A percentile compares a stretch with the other conserved stretches of the same genome.
Conservation (phyloP, 1,139 yeast species). For the Suhomyces bribrorum region DNA sequence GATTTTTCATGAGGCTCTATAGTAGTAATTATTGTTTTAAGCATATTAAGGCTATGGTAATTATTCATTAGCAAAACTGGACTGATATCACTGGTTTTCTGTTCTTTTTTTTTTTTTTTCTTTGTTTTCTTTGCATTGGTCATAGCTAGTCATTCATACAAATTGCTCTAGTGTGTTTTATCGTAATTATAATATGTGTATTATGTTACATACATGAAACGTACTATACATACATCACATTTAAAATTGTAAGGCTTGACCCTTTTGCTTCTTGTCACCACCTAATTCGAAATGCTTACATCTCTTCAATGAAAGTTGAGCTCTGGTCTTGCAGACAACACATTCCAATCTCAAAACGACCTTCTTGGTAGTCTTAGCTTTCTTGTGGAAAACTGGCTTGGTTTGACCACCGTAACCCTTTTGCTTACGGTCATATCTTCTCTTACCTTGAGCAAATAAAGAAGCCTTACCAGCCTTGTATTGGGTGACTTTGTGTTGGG, state of each 20-base stretch:
- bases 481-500: conserved; percentile 99
- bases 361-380: conserved; percentile 99
- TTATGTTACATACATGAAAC: conserved; percentile 10
- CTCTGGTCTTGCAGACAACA: conserved; percentile 97
- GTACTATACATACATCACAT: conserved; percentile 13
- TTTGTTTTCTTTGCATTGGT: too few species aligned
- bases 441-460: conserved; percentile 99
- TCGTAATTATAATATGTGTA: conserved; percentile 10
- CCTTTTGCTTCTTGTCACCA: conserved; percentile 99
- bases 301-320: conserved; percentile 97
- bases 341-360: conserved; percentile 99
- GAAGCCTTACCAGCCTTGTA: conserved; percentile 99
- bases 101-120: too few species aligned
- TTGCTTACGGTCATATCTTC: conserved; percentile 99
- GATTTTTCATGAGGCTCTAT: too few species aligned
- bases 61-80: too few species aligned
- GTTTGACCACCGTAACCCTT: conserved; percentile 99
- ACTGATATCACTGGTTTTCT: too few species aligned
- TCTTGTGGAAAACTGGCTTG: conserved; percentile 99
- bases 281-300: conserved; percentile 99
- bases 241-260: conserved; percentile 96
- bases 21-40: too few species aligned
- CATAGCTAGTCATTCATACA: too few species aligned
- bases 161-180: neutral
- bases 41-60: too few species aligned